Evolutionary conservation across 2,329 filamentous ascomycete species (phyloP).

Genomic region (Penicillium brasilianum): DNA sequence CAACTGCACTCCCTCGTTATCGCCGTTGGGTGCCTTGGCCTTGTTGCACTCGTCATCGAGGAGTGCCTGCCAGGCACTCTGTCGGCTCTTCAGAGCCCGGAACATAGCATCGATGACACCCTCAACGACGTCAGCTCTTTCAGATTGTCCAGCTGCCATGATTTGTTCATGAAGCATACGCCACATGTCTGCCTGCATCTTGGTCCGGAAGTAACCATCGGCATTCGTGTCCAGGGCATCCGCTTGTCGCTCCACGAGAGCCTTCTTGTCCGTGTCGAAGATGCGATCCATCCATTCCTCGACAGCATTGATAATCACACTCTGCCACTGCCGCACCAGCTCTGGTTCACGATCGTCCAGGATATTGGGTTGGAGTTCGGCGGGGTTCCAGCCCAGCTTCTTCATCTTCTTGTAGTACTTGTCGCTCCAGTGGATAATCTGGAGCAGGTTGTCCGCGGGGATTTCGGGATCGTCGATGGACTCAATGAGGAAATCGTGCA

Average conservation of each 20-base stretch:
- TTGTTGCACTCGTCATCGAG: slow-evolving; percentile 82
- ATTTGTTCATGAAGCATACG: slow-evolving; percentile 95
- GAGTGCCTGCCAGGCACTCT: slow-evolving; percentile 84
- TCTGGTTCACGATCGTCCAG: slow-evolving; percentile 90
- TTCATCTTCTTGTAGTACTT: slow-evolving; percentile 97
- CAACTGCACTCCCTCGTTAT: slow-evolving; percentile 72
- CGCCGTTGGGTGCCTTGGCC: slow-evolving; percentile 63
- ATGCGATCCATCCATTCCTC: slow-evolving; percentile 98
- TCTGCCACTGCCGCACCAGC: slow-evolving; percentile 89
- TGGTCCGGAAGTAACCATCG: slow-evolving; percentile 89
- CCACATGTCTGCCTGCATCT: slow-evolving; percentile 93
- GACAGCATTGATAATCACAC: slow-evolving; percentile 91
- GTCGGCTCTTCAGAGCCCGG: slow-evolving; percentile 77
- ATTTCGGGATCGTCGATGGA: slow-evolving; percentile 83
- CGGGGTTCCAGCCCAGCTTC: slow-evolving; percentile 78
- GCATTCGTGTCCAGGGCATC: slow-evolving; percentile 86
- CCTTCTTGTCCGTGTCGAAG: slow-evolving; percentile 77
- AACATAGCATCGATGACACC: slow-evolving; percentile 98
- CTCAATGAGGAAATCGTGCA: slow-evolving; percentile 89
- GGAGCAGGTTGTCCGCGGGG: slow-evolving; percentile 84
- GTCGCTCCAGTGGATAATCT: slow-evolving; percentile 92
- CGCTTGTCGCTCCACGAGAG: slow-evolving; percentile 77
- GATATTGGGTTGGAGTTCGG: slow-evolving; percentile 81
- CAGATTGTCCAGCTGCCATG: slow-evolving; percentile 79
- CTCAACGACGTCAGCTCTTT: slow-evolving; percentile 87